These are phyloP conservation scores for Dendrobium chrysotoxum DNA, from an alignment of 106 monocot genomes.

Conservation along the genomic window DNA sequence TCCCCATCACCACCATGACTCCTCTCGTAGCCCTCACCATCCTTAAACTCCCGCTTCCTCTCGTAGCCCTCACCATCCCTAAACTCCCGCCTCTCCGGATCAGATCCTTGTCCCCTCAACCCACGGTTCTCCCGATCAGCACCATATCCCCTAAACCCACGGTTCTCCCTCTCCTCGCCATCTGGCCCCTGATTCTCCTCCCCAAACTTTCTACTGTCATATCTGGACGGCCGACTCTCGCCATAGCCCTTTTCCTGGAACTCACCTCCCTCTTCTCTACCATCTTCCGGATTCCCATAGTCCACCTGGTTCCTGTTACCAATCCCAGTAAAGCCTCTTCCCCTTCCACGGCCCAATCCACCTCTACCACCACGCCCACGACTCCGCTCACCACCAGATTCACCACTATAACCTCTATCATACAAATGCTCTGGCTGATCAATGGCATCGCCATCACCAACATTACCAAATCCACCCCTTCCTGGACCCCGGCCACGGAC, in stretches of 20 bases:
- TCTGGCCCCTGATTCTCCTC: constrained; percentile 8
- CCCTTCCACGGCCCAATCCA: constrained; percentile 17
- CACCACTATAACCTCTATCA: constrained; percentile 8
- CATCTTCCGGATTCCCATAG: constrained; percentile 5
- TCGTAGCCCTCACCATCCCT: not conserved
- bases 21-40: not conserved
- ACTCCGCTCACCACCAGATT: constrained; percentile 7
- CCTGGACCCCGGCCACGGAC: constrained; percentile 1
- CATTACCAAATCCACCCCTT: constrained; percentile 8
- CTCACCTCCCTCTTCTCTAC: not conserved
- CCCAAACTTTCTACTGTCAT: constrained; percentile 10
- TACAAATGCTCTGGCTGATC: not conserved
- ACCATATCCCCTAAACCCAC: constrained; percentile 3
- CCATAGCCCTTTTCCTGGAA: constrained; percentile 7
- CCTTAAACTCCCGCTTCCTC: not conserved
- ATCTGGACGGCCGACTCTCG: constrained; percentile 1
- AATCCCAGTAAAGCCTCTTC: constrained; percentile 2
- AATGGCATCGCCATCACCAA: constrained; percentile 3
- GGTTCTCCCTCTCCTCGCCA: constrained; percentile 12
- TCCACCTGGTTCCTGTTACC: constrained; percentile 1
- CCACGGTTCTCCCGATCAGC: not conserved
- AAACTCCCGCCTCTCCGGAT: not conserved
- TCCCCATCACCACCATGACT: constrained; percentile 4
- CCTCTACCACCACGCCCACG: constrained; percentile 14
- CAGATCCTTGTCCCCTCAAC: not conserved